These are phyloP conservation scores for Evernia prunastri DNA, from an alignment of 495 filamentous ascomycete species.

Conservation along the genomic window DNA sequence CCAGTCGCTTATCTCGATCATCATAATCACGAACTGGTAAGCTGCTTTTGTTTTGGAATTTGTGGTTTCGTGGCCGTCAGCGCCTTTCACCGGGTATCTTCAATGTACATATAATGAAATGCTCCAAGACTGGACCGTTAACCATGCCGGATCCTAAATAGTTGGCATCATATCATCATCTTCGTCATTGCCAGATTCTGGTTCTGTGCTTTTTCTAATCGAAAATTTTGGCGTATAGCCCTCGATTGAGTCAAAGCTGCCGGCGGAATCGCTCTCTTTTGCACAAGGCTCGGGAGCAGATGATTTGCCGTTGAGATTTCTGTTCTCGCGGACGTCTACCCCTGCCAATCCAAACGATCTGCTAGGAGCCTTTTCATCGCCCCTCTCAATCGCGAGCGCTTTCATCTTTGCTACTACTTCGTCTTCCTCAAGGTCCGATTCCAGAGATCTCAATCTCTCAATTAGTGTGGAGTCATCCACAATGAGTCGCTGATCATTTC, in stretches of 20 bases:
- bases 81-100: slow-evolving; percentile 10
- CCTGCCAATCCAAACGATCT: slow-evolving; percentile 34
- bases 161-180: slow-evolving; percentile 34
- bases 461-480: slow-evolving; percentile 19
- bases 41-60: not conserved
- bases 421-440: slow-evolving; percentile 21
- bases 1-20: not conserved
- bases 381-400: slow-evolving; percentile 45
- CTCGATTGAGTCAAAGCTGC: slow-evolving; percentile 13
- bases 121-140: not conserved
- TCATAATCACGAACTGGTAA: not conserved
- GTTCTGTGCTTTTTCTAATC: slow-evolving; percentile 5
- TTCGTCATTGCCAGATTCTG: slow-evolving; percentile 23
- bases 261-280: not conserved
- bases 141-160: slow-evolving; percentile 21
- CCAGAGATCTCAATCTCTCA: slow-evolving; percentile 32
- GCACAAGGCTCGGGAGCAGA: slow-evolving; percentile 13
- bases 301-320: slow-evolving; percentile 30
- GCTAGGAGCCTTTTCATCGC: slow-evolving; percentile 33
- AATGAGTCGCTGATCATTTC: slow-evolving; percentile 22
- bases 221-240: slow-evolving; percentile 14
- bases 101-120: not conserved
- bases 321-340: slow-evolving; percentile 40
- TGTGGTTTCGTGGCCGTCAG: not conserved
- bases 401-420: slow-evolving; percentile 26